Evolutionary conservation across 2,329 filamentous ascomycete genomes (phyloP), one percentile per base, ranked within the genome.

Genomic region (Emmonsiellopsis sp.): DNA sequence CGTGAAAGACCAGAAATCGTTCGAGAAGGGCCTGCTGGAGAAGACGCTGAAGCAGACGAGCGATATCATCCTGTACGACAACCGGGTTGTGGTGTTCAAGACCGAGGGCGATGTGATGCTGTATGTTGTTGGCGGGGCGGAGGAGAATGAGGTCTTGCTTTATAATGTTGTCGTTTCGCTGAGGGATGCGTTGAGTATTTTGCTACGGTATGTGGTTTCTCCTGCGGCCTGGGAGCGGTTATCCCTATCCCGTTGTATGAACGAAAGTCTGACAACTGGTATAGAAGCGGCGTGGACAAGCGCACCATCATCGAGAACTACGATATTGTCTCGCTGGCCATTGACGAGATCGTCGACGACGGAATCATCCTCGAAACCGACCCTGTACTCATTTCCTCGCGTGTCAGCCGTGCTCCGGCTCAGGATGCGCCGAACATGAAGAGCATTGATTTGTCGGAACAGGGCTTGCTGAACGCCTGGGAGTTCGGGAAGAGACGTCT

Each of bases 221-320:
- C 34, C 43, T 46, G 36, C 14, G 9, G 17, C 21, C 31, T 44
- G 10, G 42, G 10, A 31, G 8, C 3, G 10, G 14, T 27, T 27
- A 27, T 27, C 21, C 21, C 21, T 27, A 27, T 17, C 21, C 21
- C 21, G 21, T 27, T 27, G 3, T 27, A 27, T 27, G 21, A 27
- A 27, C 21, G 21, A 27, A 27, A 27, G 3, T 27, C 21, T 27
- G 21, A 27, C 21, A 27, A 27, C 21, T 5, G 21, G 21, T 53
- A 43, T 61, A 95, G 89, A 73, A 92, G 94, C 80, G 89, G 89
- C 36, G 91, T 94, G 49, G 93, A 98, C 77, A 96, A 96, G 80
- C 86, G 93, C 61, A 97, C 93, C 54, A 90, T 97, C 61, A 86
- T 97, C 66, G 93, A 98, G 74, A 97, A 97, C 80, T 98, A 97